Conservation (phyloP, 2,329 filamentous ascomycete genomes). For the Didymella glomerata region DNA sequence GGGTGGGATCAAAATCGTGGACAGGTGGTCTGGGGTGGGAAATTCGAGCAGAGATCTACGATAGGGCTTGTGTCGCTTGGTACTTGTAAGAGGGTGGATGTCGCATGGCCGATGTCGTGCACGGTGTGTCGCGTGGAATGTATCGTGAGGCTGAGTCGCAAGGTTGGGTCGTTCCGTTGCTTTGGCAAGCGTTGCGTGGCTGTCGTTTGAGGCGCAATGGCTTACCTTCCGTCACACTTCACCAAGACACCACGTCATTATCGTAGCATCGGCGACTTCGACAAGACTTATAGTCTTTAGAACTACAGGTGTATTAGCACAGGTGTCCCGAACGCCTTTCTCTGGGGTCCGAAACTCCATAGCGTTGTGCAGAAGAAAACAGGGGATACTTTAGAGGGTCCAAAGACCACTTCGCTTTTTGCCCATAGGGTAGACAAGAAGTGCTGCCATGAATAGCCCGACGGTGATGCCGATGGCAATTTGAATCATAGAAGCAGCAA, state of each 20-base stretch:
- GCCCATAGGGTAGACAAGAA: slow-evolving; percentile 60
- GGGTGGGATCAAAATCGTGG: background rate
- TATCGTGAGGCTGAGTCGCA: slow-evolving; percentile 1
- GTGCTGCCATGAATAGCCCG: slow-evolving; percentile 58
- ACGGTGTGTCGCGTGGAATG: background rate
- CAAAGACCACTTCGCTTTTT: slow-evolving; percentile 55
- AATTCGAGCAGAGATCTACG: background rate
- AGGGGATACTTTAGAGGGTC: slow-evolving; percentile 42
- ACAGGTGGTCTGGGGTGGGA: background rate
- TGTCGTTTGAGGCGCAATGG: background rate
- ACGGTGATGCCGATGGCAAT: slow-evolving; percentile 62
- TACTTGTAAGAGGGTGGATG: background rate
- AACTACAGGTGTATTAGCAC: slow-evolving; percentile 34
- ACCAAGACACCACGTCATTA: slow-evolving; percentile 19
- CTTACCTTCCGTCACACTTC: slow-evolving; percentile 23
- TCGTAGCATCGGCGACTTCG: slow-evolving; percentile 2
- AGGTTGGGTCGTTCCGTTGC: background rate
- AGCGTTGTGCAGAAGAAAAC: slow-evolving; percentile 30
- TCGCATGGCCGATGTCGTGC: slow-evolving; percentile 1
- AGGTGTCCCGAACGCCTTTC: slow-evolving; percentile 12
- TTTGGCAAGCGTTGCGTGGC: background rate
- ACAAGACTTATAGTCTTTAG: slow-evolving; percentile 17
- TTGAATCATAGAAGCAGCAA: slow-evolving; percentile 59
- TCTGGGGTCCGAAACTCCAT: slow-evolving; percentile 25
- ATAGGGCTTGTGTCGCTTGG: background rate